Conservation (phyloP, 2,329 filamentous ascomycete genomes). For the Plenodomus tracheiphilus region DNA sequence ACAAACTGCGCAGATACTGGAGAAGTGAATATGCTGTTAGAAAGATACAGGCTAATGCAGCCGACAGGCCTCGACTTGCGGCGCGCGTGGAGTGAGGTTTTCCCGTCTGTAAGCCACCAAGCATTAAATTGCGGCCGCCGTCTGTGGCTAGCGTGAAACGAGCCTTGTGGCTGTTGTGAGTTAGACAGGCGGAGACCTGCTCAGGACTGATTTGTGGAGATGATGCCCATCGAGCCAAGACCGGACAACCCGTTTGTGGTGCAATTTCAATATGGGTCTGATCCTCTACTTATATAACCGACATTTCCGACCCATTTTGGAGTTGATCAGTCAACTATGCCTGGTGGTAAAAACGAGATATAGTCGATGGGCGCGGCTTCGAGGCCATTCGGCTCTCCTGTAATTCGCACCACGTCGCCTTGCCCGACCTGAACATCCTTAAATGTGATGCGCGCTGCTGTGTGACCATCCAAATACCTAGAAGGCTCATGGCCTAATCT, state of each 20-base stretch:
- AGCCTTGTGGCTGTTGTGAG: conserved; percentile 1
- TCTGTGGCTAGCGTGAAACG: conserved; percentile 11
- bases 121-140: conserved; percentile 8
- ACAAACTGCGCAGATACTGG: not conserved
- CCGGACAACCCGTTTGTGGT: not conserved
- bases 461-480: conserved; percentile 65
- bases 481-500: conserved; percentile 62
- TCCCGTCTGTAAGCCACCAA: conserved; percentile 15
- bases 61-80: not conserved
- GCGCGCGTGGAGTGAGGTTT: conserved; percentile 6
- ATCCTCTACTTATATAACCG: no score
- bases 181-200: conserved; percentile 5
- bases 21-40: not conserved
- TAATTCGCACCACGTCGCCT: conserved; percentile 59
- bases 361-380: conserved; percentile 72
- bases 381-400: conserved; percentile 60
- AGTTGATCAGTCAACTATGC: conserved; percentile 56
- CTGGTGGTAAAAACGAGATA: conserved; percentile 62
- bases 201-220: conserved; percentile 14
- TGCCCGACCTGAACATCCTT: conserved; percentile 52
- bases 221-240: conserved; percentile 9
- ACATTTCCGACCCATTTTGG: no score
- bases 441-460: conserved; percentile 66
- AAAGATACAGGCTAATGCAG: not conserved
- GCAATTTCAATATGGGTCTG: not conserved